Percentiles rank a stretch among this genome's conserved stretches.
Conservation (phyloP, 2,329 filamentous ascomycete genomes). For the Claviceps maximensis region DNA sequence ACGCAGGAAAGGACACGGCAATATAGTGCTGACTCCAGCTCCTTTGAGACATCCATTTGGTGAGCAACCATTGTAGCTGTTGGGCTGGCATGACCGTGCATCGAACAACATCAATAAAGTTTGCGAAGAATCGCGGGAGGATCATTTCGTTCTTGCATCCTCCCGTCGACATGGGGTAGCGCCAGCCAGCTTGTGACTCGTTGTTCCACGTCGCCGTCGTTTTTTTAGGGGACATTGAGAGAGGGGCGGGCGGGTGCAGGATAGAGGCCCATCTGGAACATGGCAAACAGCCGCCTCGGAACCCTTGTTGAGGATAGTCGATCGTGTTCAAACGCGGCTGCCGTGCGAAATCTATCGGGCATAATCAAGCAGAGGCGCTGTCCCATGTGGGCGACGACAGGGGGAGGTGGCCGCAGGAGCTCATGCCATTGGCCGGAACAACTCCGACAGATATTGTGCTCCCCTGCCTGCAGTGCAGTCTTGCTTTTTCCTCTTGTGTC, state of each 20-base stretch:
- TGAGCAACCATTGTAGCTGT: background rate
- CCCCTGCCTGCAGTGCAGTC: background rate
- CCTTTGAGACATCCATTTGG: background rate
- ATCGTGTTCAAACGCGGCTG: background rate
- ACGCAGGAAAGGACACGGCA: background rate
- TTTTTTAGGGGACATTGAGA: background rate
- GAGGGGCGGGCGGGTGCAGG: too few relatives aligned
- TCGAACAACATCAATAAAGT: background rate
- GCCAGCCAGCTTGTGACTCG: background rate
- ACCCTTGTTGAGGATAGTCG: background rate
- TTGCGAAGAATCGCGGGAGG: conserved; percentile 3
- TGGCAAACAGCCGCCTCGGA: background rate
- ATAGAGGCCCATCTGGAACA: too few relatives aligned
- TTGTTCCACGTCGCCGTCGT: background rate
- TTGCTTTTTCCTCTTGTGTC: background rate
- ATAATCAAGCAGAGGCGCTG: background rate
- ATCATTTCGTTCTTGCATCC: background rate
- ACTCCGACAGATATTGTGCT: background rate
- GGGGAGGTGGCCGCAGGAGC: background rate
- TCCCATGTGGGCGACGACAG: background rate
- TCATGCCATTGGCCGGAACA: background rate
- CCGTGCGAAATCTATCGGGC: conserved; percentile 5
- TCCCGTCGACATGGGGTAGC: background rate
- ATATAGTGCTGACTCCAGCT: background rate
- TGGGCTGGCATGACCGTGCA: background rate